Evolutionary conservation across 768 basidiomycete genomes (phyloP).

Genomic region (Leucocoprinus birnbaumii): DNA sequence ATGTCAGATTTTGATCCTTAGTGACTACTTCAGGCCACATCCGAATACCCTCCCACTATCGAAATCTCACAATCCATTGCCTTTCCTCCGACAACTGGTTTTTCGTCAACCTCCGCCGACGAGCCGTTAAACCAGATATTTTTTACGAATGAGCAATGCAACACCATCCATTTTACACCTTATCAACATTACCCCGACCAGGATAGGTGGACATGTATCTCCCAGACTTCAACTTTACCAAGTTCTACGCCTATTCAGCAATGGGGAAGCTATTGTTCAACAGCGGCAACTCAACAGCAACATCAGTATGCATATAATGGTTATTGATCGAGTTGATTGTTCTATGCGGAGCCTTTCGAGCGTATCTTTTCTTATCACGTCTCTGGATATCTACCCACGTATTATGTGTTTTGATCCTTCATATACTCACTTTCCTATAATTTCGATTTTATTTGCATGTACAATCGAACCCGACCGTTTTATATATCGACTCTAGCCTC

Average conservation of each 20-base stretch:
- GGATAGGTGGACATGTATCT: not conserved
- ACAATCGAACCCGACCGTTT: too few relatives aligned
- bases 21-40: not conserved
- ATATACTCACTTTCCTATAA: too few relatives aligned
- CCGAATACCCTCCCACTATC: not conserved
- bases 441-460: too few relatives aligned
- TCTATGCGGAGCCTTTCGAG: too few relatives aligned
- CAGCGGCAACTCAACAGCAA: slow-evolving; percentile 3
- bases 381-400: too few relatives aligned
- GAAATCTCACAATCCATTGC: not conserved
- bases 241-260: not conserved
- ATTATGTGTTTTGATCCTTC: too few relatives aligned
- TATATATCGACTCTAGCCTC: too few relatives aligned
- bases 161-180: not conserved
- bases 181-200: not conserved
- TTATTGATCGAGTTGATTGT: slow-evolving; percentile 5
- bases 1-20: not conserved
- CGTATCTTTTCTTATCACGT: too few relatives aligned
- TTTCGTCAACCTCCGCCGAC: not conserved
- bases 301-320: slow-evolving; percentile 4
- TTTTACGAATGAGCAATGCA: not conserved
- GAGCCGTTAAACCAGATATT: not conserved
- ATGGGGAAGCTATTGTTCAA: slow-evolving; percentile 7
- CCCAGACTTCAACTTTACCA: not conserved
- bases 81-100: not conserved